Conservation (phyloP, 345 rosid genomes). For the Syzygium aromaticum region DNA sequence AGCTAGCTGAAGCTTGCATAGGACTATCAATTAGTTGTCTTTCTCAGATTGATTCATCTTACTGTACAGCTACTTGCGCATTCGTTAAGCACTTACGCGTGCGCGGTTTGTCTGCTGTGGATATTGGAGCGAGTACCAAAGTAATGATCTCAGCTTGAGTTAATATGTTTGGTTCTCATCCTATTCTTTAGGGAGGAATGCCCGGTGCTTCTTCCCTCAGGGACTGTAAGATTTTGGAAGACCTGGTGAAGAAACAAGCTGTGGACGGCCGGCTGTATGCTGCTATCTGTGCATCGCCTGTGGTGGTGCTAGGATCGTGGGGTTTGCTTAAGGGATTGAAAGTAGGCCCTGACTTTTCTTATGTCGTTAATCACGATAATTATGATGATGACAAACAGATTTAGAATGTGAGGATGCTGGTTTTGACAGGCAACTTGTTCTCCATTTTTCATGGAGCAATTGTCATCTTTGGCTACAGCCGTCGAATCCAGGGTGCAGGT, state of each 20-base stretch:
- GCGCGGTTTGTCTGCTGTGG: background rate
- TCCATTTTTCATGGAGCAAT: constrained; percentile 78
- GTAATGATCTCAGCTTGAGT: background rate
- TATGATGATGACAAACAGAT: background rate
- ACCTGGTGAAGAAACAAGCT: constrained; percentile 72
- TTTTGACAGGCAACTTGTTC: constrained; percentile 73
- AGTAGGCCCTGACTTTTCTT: constrained; percentile 24
- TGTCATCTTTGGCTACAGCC: constrained; percentile 48
- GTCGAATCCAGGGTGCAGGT: constrained; percentile 81
- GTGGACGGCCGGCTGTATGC: constrained; percentile 62
- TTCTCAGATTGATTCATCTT: background rate
- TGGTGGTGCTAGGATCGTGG: constrained; percentile 77
- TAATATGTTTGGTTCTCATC: background rate
- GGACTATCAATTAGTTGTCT: background rate
- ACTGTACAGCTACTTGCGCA: background rate
- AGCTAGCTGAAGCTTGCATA: background rate
- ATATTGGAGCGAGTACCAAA: background rate
- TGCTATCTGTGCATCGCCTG: constrained; percentile 89
- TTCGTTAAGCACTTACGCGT: background rate
- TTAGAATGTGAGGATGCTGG: background rate
- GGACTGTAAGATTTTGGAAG: constrained; percentile 54
- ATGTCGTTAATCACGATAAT: background rate
- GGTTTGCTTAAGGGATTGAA: constrained; percentile 78
- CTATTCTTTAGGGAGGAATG: constrained; percentile 62
- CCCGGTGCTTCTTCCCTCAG: constrained; percentile 79